Evolutionary conservation across 2,329 filamentous ascomycete genomes (phyloP), one percentile per base, ranked within the genome.

Genomic region (Penicillium hesseltinei): DNA sequence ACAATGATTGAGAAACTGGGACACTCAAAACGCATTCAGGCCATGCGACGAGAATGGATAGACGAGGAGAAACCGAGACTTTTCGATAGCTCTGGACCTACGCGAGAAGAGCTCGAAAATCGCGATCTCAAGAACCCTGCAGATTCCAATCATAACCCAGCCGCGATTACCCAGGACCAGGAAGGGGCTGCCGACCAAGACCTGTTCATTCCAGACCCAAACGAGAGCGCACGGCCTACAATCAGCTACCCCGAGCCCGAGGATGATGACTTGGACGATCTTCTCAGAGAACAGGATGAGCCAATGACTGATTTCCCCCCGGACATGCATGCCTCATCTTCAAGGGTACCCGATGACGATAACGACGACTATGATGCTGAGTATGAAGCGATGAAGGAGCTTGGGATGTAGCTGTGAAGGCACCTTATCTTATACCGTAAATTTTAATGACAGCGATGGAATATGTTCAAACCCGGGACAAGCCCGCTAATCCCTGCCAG

Each of bases 1-100:
- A 79, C 82, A 39, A 96, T 97, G 80, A 90, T 97, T 2, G 94
- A 99, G 73, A 97, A 96, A 75, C 81, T 91, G 0, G 94, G 94
- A 1, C 94, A 97, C 75, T 91, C 88, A 66, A 92, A 90, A 71
- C 81, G 82, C 15, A 82, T 97, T 71, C 84, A 90, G 62, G 82
- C 85, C 33, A 88, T 88, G 76, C 83, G 93, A 59, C 85, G 84
- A 71, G 86, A 89, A 61, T 96, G 91, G 89, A 93, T 97, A 63
- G 84, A 93, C 56, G 90, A 95, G 71, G 80, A 78, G 54, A 80
- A 77, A 58, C 71, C 74, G 19, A 67, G 61, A 45, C 33, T 56
- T 8, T 59, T 57, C 11, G 29, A 48, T 19, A 23, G 43, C 21
- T 17, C 42, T 17, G 57, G 56, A 11, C 11, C 38, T 2, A 39